Conservation (phyloP, 345 rosid species). For the Dovyalis caffra region DNA sequence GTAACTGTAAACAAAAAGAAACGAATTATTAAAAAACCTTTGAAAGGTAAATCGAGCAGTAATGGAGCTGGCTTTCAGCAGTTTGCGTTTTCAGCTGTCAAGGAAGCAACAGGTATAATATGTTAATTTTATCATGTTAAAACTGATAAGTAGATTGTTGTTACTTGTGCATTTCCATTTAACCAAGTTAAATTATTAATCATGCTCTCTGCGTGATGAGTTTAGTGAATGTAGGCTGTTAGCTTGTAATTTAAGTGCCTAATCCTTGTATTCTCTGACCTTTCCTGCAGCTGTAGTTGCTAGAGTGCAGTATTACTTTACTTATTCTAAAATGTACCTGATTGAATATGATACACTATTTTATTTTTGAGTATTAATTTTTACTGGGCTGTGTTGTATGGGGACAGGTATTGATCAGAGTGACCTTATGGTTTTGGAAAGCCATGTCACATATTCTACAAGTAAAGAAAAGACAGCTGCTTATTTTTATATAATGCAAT, state of each 20-base stretch:
- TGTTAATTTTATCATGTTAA: not conserved
- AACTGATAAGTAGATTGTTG: not conserved
- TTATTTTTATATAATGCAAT: conserved; percentile 32
- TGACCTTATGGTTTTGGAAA: conserved; percentile 27
- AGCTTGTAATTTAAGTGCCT: not conserved
- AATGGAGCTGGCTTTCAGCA: conserved; percentile 44
- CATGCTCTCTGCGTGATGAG: not conserved
- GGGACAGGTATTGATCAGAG: conserved; percentile 22
- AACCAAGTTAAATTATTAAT: not conserved
- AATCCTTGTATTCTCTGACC: not conserved
- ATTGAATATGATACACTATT: not conserved
- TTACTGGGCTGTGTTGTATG: not conserved
- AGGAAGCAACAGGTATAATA: conserved; percentile 50
- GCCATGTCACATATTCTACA: conserved; percentile 19
- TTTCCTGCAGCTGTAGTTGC: not conserved
- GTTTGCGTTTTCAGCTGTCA: conserved; percentile 60
- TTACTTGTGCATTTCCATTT: not conserved
- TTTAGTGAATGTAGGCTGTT: not conserved
- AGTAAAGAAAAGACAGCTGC: conserved; percentile 29
- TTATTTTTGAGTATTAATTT: not conserved
- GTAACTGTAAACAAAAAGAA: conserved; percentile 34
- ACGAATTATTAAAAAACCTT: conserved; percentile 25
- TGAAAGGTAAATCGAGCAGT: conserved; percentile 18
- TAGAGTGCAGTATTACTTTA: not conserved
- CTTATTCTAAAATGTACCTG: not conserved